Evolutionary conservation across 2,329 filamentous ascomycete species (phyloP).

Genomic region (Trichoderma cornu-damae): DNA sequence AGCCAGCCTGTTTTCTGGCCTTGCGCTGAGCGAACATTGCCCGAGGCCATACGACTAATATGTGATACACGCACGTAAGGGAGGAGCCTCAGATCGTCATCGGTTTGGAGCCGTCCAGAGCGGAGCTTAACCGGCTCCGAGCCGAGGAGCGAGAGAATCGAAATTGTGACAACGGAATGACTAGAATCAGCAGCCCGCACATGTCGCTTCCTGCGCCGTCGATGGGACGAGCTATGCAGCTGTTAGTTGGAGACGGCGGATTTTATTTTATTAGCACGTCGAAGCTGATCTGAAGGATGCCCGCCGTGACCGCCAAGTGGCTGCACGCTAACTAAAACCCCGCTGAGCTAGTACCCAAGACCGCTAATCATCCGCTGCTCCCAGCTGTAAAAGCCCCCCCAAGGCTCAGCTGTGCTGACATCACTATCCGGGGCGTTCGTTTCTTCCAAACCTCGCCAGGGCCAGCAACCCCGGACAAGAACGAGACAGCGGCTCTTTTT

Average conservation of each 20-base stretch:
- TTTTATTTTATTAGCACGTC: background rate
- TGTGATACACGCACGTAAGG: too few relatives aligned
- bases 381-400: background rate
- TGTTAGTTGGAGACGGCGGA: slow-evolving; percentile 5
- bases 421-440: background rate
- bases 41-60: background rate
- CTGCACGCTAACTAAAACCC: slow-evolving; percentile 1
- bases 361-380: background rate
- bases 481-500: background rate
- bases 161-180: too few relatives aligned
- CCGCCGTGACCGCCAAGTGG: background rate
- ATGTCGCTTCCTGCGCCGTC: background rate
- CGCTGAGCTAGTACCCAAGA: background rate
- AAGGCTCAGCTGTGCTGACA: slow-evolving; percentile 13
- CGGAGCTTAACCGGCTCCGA: slow-evolving; percentile 2
- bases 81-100: background rate
- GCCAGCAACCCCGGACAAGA: slow-evolving; percentile 13
- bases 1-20: background rate
- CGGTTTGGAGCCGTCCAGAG: background rate
- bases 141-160: background rate
- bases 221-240: background rate
- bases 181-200: too few relatives aligned
- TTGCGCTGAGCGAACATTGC: background rate
- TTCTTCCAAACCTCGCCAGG: background rate
- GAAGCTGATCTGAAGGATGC: slow-evolving; percentile 5